Conservation (phyloP, 2,329 filamentous ascomycete species). For the Thielaviopsis cerberus region DNA sequence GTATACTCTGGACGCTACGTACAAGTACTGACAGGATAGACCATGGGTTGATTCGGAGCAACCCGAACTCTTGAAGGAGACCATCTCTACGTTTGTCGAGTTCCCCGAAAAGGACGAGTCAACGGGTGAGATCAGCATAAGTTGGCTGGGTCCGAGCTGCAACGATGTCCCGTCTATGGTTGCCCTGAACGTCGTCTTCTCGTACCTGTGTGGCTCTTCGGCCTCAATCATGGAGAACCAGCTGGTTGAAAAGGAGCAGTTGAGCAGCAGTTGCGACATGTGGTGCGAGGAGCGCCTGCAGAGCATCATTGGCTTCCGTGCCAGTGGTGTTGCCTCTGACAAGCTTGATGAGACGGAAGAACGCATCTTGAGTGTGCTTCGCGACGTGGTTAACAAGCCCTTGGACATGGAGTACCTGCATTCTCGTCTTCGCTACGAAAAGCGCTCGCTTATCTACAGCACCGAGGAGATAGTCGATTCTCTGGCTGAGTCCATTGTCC, state of each 20-base stretch:
- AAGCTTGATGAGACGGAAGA: conserved; percentile 71
- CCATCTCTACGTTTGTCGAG: conserved; percentile 58
- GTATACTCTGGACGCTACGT: no score
- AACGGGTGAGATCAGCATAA: conserved; percentile 69
- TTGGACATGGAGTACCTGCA: conserved; percentile 80
- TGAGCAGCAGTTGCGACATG: conserved; percentile 71
- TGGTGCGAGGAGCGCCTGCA: conserved; percentile 64
- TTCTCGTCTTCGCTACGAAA: conserved; percentile 69
- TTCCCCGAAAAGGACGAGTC: conserved; percentile 97
- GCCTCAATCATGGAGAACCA: conserved; percentile 81
- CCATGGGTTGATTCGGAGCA: conserved; percentile 84
- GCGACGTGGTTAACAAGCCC: conserved; percentile 59
- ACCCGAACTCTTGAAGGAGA: conserved; percentile 52
- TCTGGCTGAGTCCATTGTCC: conserved; percentile 72
- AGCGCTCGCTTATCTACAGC: conserved; percentile 62
- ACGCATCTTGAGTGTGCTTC: conserved; percentile 65
- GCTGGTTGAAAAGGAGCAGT: conserved; percentile 80
- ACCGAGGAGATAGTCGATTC: conserved; percentile 67
- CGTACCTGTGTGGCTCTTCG: conserved; percentile 82
- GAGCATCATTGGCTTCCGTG: conserved; percentile 66
- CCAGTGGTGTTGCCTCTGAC: conserved; percentile 72
- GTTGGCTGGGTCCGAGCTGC: conserved; percentile 71
- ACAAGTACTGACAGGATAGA: conserved; percentile 16
- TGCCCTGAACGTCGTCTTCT: conserved; percentile 61
- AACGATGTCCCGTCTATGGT: conserved; percentile 48